Conservation (phyloP, 2,329 filamentous ascomycete species). For the Stachybotrys elegans region DNA sequence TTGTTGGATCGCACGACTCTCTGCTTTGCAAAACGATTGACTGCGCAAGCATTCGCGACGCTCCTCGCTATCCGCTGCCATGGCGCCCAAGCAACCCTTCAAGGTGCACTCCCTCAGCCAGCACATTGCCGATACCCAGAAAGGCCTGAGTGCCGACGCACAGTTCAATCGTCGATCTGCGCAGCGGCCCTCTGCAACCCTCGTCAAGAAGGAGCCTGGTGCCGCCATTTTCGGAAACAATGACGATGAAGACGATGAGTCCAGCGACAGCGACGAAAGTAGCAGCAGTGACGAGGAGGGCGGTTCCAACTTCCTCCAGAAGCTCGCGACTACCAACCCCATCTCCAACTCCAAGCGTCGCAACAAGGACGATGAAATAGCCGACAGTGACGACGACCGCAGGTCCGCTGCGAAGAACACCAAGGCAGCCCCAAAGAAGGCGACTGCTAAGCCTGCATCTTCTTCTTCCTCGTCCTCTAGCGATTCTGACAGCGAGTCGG, state of each 20-base stretch:
- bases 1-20: constrained; percentile 9
- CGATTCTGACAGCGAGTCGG: constrained; percentile 23
- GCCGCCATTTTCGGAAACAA: constrained; percentile 25
- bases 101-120: constrained; percentile 31
- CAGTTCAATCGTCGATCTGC: constrained; percentile 25
- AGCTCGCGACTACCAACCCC: constrained; percentile 17
- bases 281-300: constrained; percentile 24
- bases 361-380: constrained; percentile 32
- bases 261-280: constrained; percentile 11
- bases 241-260: constrained; percentile 22
- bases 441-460: constrained; percentile 12
- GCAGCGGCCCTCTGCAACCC: constrained; percentile 16
- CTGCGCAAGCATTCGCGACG: constrained; percentile 11
- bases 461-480: constrained; percentile 17
- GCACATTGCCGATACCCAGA: constrained; percentile 32
- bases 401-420: constrained; percentile 19
- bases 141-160: constrained; percentile 25
- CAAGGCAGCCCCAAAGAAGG: constrained; percentile 10
- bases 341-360: constrained; percentile 17
- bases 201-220: constrained; percentile 24
- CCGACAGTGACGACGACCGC: constrained; percentile 36
- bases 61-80: constrained; percentile 16
- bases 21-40: constrained; percentile 15
- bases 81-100: constrained; percentile 31
- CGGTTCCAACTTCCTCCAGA: constrained; percentile 25